These are phyloP conservation scores for Russula ochroleuca DNA, from an alignment of 768 basidiomycete genomes.

Conservation along the genomic window DNA sequence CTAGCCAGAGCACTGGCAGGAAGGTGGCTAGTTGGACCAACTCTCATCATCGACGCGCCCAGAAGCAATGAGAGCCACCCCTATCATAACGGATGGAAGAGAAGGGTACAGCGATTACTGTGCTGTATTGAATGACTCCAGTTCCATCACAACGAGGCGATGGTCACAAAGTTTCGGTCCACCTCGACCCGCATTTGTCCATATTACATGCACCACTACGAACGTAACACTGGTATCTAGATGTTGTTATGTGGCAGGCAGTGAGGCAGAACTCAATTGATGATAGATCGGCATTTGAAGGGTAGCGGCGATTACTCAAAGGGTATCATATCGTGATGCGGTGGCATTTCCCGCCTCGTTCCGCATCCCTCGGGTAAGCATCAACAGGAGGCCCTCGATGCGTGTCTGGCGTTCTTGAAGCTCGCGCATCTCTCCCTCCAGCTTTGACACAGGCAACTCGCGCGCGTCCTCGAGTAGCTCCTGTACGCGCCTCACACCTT, in stretches of 20 bases:
- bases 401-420: slow-evolving; percentile 72
- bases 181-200: neutral
- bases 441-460: slow-evolving; percentile 55
- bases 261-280: too few species aligned
- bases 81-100: neutral
- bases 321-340: slow-evolving; percentile 25
- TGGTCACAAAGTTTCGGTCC: neutral
- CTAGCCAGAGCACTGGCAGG: neutral
- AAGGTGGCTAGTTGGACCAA: neutral
- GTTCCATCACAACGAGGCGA: neutral
- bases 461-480: slow-evolving; percentile 57
- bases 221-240: neutral
- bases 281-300: too few species aligned
- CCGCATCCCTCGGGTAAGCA: slow-evolving; percentile 64
- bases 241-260: too few species aligned
- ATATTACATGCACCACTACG: neutral
- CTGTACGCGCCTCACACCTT: slow-evolving; percentile 53
- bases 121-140: neutral
- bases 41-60: neutral
- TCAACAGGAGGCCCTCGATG: slow-evolving; percentile 67
- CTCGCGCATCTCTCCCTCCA: slow-evolving; percentile 82
- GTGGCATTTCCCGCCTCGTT: slow-evolving; percentile 32
- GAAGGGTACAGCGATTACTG: neutral
- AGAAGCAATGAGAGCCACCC: neutral
- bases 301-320: neutral